phyloP scores from a whole-genome alignment of 164 flowering plant genomes.

The Brasenia schreberi region DNA sequence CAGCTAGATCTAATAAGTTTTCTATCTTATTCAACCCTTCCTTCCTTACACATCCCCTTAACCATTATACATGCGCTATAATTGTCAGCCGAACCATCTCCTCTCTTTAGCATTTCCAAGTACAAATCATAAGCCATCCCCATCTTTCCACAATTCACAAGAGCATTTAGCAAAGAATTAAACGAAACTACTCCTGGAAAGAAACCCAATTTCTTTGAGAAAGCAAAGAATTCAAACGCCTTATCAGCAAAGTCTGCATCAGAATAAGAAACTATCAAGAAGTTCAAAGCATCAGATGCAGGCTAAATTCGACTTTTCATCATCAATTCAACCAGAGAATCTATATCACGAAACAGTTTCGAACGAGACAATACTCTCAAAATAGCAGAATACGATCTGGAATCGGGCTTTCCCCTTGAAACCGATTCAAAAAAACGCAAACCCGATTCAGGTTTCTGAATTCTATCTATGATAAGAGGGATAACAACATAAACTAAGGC shows the following conservation, averaged over 20 bases:
- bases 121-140: constrained; percentile 30
- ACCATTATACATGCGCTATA: constrained; percentile 57
- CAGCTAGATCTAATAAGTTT: constrained; percentile 55
- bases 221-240: constrained; percentile 34
- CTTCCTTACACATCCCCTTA: constrained; percentile 45
- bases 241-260: constrained; percentile 36
- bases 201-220: constrained; percentile 9
- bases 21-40: constrained; percentile 47
- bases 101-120: constrained; percentile 45
- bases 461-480: constrained; percentile 1
- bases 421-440: not conserved
- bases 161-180: constrained; percentile 44
- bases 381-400: constrained; percentile 45
- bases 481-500: not conserved
- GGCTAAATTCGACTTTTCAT: constrained; percentile 22
- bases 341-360: constrained; percentile 34
- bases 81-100: constrained; percentile 27
- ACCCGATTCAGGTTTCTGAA: constrained; percentile 1
- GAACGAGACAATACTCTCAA: constrained; percentile 44
- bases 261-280: constrained; percentile 36
- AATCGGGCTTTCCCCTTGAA: constrained; percentile 18
- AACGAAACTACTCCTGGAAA: constrained; percentile 46
- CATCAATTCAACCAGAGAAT: constrained; percentile 25
- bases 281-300: constrained; percentile 31
- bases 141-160: constrained; percentile 21